Percentiles rank a stretch among this genome's conserved stretches.
Evolutionary conservation across 2,329 filamentous ascomycete genomes (phyloP).

Genomic region (Cladosporium oxysporum): DNA sequence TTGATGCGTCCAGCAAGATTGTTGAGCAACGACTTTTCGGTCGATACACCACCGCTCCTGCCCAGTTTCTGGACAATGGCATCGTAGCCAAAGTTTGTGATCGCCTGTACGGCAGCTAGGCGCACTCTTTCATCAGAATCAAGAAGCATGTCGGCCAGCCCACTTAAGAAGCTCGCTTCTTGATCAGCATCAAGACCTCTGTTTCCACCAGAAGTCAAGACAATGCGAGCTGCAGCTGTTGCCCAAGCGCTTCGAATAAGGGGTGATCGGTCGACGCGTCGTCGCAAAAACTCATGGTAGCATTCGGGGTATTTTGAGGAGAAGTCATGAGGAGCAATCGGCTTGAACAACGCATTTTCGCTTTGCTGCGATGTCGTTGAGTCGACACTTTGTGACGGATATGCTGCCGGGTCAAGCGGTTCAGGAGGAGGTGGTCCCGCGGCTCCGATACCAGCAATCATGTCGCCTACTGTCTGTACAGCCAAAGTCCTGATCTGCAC

Average conservation of each 20-base stretch:
- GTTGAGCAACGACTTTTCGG: constrained; percentile 74
- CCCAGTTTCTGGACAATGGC: constrained; percentile 83
- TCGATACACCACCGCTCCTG: constrained; percentile 70
- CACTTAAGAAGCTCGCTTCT: constrained; percentile 71
- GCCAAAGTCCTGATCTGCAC: constrained; percentile 81
- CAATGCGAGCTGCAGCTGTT: constrained; percentile 77
- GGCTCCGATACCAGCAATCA: constrained; percentile 89
- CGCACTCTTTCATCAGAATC: constrained; percentile 92
- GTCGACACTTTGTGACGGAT: constrained; percentile 67
- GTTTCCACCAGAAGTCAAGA: constrained; percentile 87
- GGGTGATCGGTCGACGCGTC: constrained; percentile 82
- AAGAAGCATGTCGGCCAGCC: constrained; percentile 76
- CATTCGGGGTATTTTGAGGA: constrained; percentile 75
- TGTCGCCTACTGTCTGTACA: constrained; percentile 91
- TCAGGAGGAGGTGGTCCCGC: constrained; percentile 77
- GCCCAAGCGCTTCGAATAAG: constrained; percentile 85
- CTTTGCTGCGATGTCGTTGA: constrained; percentile 44
- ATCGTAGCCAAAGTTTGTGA: constrained; percentile 77
- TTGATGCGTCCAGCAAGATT: constrained; percentile 85
- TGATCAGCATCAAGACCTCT: constrained; percentile 85
- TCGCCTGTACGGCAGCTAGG: constrained; percentile 80
- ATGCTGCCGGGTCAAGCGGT: constrained; percentile 75
- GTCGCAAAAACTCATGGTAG: constrained; percentile 81
- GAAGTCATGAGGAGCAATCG: constrained; percentile 86
- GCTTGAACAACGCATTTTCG: constrained; percentile 71